Conservation (phyloP, 2,329 filamentous ascomycete genomes). For the Aspergillus fumigatiaffinis region DNA sequence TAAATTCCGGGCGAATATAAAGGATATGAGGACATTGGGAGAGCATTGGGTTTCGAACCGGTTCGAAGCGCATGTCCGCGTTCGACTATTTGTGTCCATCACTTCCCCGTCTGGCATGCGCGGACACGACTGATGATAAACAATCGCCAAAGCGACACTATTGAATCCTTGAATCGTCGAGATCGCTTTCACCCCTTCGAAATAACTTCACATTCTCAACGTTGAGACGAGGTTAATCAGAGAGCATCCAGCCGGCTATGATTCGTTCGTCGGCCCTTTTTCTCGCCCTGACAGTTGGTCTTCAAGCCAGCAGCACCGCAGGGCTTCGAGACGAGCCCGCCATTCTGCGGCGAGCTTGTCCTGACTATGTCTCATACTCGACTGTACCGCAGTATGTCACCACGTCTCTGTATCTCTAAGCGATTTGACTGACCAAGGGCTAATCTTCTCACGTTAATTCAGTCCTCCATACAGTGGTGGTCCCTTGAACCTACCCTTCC, state of each 20-base stretch:
- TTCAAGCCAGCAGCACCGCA: slow-evolving; percentile 9
- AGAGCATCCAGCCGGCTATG: background rate
- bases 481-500: slow-evolving; percentile 74
- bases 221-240: background rate
- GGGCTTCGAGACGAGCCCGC: slow-evolving; percentile 22
- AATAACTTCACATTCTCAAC: background rate
- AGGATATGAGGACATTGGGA: background rate
- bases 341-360: slow-evolving; percentile 51
- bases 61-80: background rate
- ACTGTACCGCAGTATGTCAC: slow-evolving; percentile 55
- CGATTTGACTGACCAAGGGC: background rate
- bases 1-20: background rate
- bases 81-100: background rate
- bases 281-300: slow-evolving; percentile 11
- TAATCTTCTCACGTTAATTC: background rate
- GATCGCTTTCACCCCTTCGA: background rate
- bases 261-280: slow-evolving; percentile 9
- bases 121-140: background rate
- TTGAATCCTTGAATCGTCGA: background rate
- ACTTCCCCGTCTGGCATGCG: background rate
- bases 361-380: slow-evolving; percentile 62
- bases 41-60: background rate
- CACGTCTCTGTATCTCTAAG: background rate
- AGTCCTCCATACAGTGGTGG: slow-evolving; percentile 78
- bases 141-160: background rate